Conservation (phyloP, 2,329 filamentous ascomycete species). For the Aspergillus chevalieri region DNA sequence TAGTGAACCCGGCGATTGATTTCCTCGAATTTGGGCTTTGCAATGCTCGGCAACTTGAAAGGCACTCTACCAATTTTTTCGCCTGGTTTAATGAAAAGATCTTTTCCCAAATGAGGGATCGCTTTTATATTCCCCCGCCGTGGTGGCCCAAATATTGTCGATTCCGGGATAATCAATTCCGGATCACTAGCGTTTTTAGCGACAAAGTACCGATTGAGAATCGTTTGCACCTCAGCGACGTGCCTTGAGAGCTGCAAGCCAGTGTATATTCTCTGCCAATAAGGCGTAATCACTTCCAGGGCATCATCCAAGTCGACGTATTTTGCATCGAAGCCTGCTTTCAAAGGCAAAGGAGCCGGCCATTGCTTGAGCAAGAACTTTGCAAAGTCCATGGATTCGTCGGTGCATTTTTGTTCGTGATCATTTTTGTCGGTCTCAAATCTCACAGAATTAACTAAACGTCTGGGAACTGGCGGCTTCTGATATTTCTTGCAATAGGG, state of each 20-base stretch:
- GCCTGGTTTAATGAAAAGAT: constrained; percentile 7
- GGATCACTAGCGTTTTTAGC: not conserved
- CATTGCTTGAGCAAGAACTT: constrained; percentile 41
- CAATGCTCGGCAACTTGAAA: not conserved
- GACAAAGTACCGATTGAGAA: constrained; percentile 30
- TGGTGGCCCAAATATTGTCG: not conserved
- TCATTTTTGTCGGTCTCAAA: constrained; percentile 1
- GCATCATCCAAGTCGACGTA: constrained; percentile 37
- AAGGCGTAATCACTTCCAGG: constrained; percentile 34
- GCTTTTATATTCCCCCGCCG: not conserved
- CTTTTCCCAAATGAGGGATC: constrained; percentile 1
- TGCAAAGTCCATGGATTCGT: constrained; percentile 36
- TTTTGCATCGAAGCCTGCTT: constrained; percentile 18
- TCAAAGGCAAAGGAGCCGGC: constrained; percentile 36
- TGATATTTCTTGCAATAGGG: constrained; percentile 23
- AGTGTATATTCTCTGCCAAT: constrained; percentile 46
- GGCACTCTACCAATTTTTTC: not conserved
- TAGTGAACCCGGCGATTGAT: not conserved
- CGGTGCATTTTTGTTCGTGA: constrained; percentile 25
- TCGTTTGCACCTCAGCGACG: constrained; percentile 38
- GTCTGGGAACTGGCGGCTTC: constrained; percentile 19
- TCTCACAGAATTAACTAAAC: not conserved
- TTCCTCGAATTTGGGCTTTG: not conserved
- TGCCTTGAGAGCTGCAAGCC: constrained; percentile 45
- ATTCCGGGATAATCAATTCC: not conserved